Conservation (phyloP, 805 yeast species). For the Zygoascus bituminiphila region DNA sequence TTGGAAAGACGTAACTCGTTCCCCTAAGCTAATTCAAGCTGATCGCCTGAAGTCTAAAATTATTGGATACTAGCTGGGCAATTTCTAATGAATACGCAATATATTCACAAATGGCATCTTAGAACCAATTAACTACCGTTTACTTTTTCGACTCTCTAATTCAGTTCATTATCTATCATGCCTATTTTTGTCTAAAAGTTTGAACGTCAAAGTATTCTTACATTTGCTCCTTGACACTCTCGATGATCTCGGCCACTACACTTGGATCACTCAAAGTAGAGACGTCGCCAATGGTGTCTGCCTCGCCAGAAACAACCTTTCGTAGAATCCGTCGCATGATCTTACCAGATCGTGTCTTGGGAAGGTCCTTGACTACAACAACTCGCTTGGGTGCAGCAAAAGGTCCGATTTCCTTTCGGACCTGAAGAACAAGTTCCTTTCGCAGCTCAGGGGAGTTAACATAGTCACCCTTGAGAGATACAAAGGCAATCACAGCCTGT, state of each 20-base stretch:
- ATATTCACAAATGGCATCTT: too few species aligned
- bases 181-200: neutral
- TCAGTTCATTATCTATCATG: neutral
- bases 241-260: conserved; percentile 69
- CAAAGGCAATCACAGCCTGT: conserved; percentile 94
- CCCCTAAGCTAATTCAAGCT: too few species aligned
- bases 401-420: conserved; percentile 83
- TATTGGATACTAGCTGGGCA: too few species aligned
- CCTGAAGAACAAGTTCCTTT: conserved; percentile 74
- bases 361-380: conserved; percentile 79
- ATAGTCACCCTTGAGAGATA: conserved; percentile 58
- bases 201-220: neutral
- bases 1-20: too few species aligned
- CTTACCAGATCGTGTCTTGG: conserved; percentile 98
- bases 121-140: too few species aligned
- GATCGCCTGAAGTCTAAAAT: too few species aligned
- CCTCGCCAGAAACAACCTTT: conserved; percentile 87
- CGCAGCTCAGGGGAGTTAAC: conserved; percentile 35
- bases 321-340: conserved; percentile 97
- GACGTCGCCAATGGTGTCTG: conserved; percentile 84
- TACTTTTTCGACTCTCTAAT: too few species aligned
- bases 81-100: too few species aligned
- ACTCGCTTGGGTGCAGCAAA: conserved; percentile 94
- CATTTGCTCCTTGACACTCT: conserved; percentile 40
- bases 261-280: conserved; percentile 84